A percentile compares a stretch with the other conserved stretches of the same genome.
phyloP scores from a whole-genome alignment of 805 yeast genomes.

The Ogataea saltuana region DNA sequence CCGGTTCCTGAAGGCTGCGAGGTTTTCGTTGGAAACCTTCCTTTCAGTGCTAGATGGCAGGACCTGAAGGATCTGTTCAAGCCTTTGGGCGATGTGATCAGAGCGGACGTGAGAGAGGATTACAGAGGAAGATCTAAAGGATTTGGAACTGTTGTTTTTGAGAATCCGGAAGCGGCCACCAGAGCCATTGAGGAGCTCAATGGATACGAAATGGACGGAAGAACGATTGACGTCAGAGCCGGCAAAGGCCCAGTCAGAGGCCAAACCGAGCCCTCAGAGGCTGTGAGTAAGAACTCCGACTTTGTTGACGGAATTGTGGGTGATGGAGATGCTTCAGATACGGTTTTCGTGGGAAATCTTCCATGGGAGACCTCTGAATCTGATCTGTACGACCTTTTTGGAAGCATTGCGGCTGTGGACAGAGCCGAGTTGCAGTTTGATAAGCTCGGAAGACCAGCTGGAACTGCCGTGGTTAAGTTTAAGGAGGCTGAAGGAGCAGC shows the following conservation, averaged over 20 bases:
- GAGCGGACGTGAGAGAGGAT: conserved; percentile 76
- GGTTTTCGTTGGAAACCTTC: conserved; percentile 78
- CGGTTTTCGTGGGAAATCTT: conserved; percentile 71
- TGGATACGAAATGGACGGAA: conserved; percentile 73
- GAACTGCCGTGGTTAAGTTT: conserved; percentile 83
- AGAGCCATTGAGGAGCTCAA: conserved; percentile 69
- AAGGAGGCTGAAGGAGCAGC: conserved; percentile 67
- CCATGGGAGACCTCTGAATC: conserved; percentile 88
- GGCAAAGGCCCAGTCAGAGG: conserved; percentile 44
- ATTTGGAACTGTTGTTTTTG: conserved; percentile 77
- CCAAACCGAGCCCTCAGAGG: conserved; percentile 23
- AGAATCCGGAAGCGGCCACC: conserved; percentile 63
- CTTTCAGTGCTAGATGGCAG: conserved; percentile 81
- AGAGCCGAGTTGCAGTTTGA: conserved; percentile 75
- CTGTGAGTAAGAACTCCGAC: conserved; percentile 43
- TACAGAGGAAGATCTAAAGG: conserved; percentile 80
- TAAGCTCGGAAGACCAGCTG: conserved; percentile 66
- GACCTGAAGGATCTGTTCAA: conserved; percentile 83
- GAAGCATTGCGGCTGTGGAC: conserved; percentile 73
- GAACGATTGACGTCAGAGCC: conserved; percentile 76
- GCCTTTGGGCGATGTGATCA: conserved; percentile 70
- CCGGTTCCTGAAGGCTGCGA: conserved; percentile 43
- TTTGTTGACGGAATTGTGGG: conserved; percentile 70
- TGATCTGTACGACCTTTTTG: conserved; percentile 83
- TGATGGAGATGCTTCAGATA: conserved; percentile 58